Percentiles rank a stretch among this genome's conserved stretches.
phyloP scores from a whole-genome alignment of 1,139 yeast genomes.

The Diutina mesorugosa region DNA sequence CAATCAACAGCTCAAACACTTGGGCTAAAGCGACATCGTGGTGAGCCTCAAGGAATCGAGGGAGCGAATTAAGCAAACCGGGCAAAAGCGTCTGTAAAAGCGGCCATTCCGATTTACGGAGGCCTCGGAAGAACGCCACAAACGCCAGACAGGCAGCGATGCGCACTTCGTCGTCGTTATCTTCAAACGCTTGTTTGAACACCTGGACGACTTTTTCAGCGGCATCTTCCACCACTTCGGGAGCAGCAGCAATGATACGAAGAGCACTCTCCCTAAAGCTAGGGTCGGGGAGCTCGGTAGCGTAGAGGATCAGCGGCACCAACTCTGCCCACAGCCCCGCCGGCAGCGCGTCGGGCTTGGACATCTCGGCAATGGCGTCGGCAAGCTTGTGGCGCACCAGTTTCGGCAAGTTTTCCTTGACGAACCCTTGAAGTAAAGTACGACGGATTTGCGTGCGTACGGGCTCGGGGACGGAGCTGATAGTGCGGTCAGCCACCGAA shows the following conservation, averaged over 20 bases:
- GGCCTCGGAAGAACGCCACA: slow-evolving; percentile 73
- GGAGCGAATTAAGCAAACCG: slow-evolving; percentile 70
- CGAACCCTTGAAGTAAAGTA: slow-evolving; percentile 61
- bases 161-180: slow-evolving; percentile 67
- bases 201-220: slow-evolving; percentile 51
- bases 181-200: slow-evolving; percentile 71
- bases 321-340: slow-evolving; percentile 65
- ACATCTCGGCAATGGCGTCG: slow-evolving; percentile 89
- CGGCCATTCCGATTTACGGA: slow-evolving; percentile 73
- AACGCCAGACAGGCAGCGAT: slow-evolving; percentile 89
- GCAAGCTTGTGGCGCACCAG: slow-evolving; percentile 78
- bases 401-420: slow-evolving; percentile 37
- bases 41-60: slow-evolving; percentile 67
- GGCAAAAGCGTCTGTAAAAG: slow-evolving; percentile 71
- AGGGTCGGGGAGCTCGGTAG: slow-evolving; percentile 48
- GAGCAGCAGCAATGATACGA: slow-evolving; percentile 77
- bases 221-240: slow-evolving; percentile 56
- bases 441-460: slow-evolving; percentile 53
- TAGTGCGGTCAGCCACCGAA: slow-evolving; percentile 61
- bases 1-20: slow-evolving; percentile 82
- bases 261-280: slow-evolving; percentile 82
- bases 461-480: slow-evolving; percentile 52
- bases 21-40: slow-evolving; percentile 73
- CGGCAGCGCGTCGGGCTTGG: slow-evolving; percentile 45
- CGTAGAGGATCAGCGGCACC: slow-evolving; percentile 61